Conservation (phyloP, 2,329 filamentous ascomycete genomes). For the Colletotrichum sp. region DNA sequence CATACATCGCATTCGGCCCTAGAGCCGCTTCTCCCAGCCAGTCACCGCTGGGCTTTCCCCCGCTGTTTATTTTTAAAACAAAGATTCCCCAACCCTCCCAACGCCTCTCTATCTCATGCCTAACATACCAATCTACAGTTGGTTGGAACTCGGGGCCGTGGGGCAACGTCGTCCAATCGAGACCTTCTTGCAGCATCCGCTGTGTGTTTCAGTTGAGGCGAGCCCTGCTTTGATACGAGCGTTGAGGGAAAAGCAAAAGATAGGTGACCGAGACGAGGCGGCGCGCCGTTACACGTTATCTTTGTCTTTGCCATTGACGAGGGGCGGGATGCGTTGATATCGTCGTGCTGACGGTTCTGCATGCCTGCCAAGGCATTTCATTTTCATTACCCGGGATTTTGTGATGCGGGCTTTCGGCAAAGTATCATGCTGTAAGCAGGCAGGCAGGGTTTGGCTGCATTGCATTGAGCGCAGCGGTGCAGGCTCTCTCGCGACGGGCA, state of each 20-base stretch:
- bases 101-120: background rate
- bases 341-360: background rate
- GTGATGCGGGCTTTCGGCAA: background rate
- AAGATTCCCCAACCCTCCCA: constrained; percentile 1
- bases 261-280: background rate
- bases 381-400: background rate
- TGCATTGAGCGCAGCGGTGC: background rate
- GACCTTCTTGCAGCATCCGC: background rate
- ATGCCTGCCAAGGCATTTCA: background rate
- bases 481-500: background rate
- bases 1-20: background rate
- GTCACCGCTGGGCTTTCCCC: background rate
- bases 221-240: background rate
- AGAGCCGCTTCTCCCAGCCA: background rate
- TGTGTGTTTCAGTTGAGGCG: constrained; percentile 3
- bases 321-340: background rate
- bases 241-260: background rate
- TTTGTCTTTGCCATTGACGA: background rate
- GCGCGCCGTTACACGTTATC: background rate
- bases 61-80: constrained; percentile 4
- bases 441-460: background rate
- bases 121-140: constrained; percentile 12
- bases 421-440: background rate
- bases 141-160: background rate
- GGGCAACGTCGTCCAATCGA: constrained; percentile 11